Percentiles rank a stretch among this genome's conserved stretches.
phyloP scores from a whole-genome alignment of 164 flowering plant species.

The Annona squamosa region DNA sequence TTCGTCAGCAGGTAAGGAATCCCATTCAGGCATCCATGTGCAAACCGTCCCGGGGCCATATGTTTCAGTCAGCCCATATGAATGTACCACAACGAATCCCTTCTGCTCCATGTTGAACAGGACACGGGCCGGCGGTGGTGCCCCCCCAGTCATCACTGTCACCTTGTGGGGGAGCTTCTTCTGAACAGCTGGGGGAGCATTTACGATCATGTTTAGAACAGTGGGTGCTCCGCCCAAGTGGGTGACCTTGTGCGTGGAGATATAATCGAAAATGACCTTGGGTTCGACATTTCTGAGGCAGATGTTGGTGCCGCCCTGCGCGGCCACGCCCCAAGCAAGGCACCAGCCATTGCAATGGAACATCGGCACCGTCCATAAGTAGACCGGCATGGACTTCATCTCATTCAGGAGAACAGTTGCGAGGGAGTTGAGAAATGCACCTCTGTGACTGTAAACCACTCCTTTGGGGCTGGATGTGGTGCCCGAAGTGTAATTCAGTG shows the following conservation, averaged over 20 bases:
- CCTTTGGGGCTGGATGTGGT: constrained; percentile 85
- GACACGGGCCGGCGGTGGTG: constrained; percentile 31
- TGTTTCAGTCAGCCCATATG: constrained; percentile 73
- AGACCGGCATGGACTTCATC: constrained; percentile 53
- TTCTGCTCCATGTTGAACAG: constrained; percentile 31
- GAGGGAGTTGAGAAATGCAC: constrained; percentile 67
- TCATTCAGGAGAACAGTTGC: constrained; percentile 39
- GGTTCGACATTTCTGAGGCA: constrained; percentile 48
- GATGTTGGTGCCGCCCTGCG: constrained; percentile 69
- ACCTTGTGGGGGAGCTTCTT: constrained; percentile 32
- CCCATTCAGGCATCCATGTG: constrained; percentile 39
- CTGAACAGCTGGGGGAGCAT: constrained; percentile 23
- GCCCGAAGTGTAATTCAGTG: constrained; percentile 74
- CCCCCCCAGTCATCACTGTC: constrained; percentile 43
- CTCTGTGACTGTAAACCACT: constrained; percentile 73
- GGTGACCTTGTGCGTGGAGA: constrained; percentile 50
- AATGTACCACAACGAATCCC: constrained; percentile 41
- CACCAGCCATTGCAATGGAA: constrained; percentile 94
- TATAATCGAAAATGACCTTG: constrained; percentile 40
- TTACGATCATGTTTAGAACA: constrained; percentile 49
- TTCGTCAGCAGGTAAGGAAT: constrained; percentile 18
- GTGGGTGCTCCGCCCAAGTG: constrained; percentile 77
- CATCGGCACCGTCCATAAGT: constrained; percentile 81
- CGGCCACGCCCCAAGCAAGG: constrained; percentile 64
- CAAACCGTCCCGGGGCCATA: constrained; percentile 48